A percentile compares a stretch with the other conserved stretches of the same genome.
Conservation (phyloP, 306 rosid genomes). For the Quercus dentata region DNA sequence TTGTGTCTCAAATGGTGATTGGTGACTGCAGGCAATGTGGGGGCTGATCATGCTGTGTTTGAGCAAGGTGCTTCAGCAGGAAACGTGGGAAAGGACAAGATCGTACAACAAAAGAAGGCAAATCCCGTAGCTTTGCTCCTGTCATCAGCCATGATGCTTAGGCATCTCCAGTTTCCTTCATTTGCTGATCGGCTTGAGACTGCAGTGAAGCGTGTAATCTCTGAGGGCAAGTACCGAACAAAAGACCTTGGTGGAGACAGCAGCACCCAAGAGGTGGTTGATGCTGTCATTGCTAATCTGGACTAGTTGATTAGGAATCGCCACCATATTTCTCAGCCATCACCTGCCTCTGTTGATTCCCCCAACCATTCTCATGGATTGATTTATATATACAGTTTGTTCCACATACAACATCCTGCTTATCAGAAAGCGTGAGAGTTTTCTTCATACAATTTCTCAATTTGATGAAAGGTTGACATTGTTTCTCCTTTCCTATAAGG, state of each 20-base stretch:
- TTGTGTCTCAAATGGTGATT: background rate
- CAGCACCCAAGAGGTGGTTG: conserved; percentile 59
- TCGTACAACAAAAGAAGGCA: conserved; percentile 54
- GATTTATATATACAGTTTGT: background rate
- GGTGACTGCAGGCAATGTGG: conserved; percentile 55
- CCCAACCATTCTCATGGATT: background rate
- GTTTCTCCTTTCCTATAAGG: background rate
- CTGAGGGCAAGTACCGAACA: conserved; percentile 48
- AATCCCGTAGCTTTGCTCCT: conserved; percentile 83
- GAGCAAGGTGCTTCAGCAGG: conserved; percentile 95
- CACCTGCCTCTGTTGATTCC: background rate
- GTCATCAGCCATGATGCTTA: conserved; percentile 85
- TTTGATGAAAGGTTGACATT: background rate
- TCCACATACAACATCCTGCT: conserved; percentile 15
- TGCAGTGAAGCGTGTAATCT: conserved; percentile 64
- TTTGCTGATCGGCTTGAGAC: conserved; percentile 84
- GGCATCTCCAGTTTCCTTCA: conserved; percentile 85
- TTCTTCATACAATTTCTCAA: background rate
- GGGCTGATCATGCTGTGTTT: conserved; percentile 76
- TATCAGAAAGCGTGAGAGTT: conserved; percentile 7
- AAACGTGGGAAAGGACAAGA: conserved; percentile 65
- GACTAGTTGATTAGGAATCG: conserved; percentile 19
- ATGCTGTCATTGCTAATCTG: conserved; percentile 65
- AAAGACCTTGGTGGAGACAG: conserved; percentile 79
- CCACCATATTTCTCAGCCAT: background rate